Percentiles rank a stretch among this genome's conserved stretches.
Evolutionary conservation across 805 yeast species (phyloP).

Genomic region (Saccharomycopsis microspora): DNA sequence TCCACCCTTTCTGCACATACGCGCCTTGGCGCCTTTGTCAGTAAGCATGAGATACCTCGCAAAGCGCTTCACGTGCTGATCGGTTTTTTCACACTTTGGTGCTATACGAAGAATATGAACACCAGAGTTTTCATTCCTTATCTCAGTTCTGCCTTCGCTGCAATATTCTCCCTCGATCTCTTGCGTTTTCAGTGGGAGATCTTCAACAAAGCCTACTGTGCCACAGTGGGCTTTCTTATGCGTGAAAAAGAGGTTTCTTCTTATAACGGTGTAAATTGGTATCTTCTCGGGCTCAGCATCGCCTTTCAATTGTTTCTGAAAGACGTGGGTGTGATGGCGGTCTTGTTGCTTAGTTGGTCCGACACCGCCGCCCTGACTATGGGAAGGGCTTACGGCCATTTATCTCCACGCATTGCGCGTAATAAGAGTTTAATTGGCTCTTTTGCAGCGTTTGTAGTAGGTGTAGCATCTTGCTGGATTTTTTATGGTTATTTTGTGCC

Average conservation of each 20-base stretch:
- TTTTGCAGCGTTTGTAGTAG: constrained; percentile 70
- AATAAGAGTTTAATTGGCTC: constrained; percentile 88
- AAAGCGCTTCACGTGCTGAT: constrained; percentile 82
- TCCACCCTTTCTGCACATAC: constrained; percentile 27
- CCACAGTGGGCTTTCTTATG: constrained; percentile 68
- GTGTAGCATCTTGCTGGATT: constrained; percentile 51
- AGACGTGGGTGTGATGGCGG: constrained; percentile 69
- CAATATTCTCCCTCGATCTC: constrained; percentile 52
- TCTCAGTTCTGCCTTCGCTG: constrained; percentile 40
- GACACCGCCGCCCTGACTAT: constrained; percentile 95
- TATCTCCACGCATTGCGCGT: constrained; percentile 65
- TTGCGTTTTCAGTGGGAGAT: constrained; percentile 48
- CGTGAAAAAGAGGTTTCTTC: constrained; percentile 66
- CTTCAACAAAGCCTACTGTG: constrained; percentile 61
- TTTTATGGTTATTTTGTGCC: constrained; percentile 73
- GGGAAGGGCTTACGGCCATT: constrained; percentile 77
- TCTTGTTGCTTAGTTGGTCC: constrained; percentile 85
- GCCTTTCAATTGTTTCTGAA: constrained; percentile 64
- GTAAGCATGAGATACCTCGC: constrained; percentile 82
- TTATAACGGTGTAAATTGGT: constrained; percentile 84
- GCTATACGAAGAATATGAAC: constrained; percentile 54
- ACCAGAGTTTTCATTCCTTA: constrained; percentile 49
- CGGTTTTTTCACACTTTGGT: constrained; percentile 67
- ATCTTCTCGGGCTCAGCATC: constrained; percentile 63
- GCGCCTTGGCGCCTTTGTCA: constrained; percentile 40